Evolutionary conservation across 768 basidiomycete genomes (phyloP), one percentile per base, ranked within the genome.

Genomic region (Cystofilobasidium capitatum): DNA sequence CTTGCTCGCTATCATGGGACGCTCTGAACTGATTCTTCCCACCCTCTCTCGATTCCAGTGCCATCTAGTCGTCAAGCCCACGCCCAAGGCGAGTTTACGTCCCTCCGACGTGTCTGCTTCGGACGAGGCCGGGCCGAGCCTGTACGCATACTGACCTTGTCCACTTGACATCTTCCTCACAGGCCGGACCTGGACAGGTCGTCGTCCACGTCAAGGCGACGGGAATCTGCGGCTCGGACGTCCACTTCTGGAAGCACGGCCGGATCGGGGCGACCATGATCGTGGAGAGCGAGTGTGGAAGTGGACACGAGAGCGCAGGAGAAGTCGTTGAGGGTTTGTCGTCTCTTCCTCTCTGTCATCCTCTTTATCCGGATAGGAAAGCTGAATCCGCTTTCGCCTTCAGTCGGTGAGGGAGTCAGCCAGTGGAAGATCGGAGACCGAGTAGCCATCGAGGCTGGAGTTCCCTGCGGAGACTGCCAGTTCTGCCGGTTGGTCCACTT

Each of bases 161-260:
- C 47, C n/a, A n/a, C n/a, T n/a, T n/a, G n/a, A n/a, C n/a, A n/a
- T n/a, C n/a, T 26, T 49, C n/a, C 14, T 26, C n/a, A 14, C 51
- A 35, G 74, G 72, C 24, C 29, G 51, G 51, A 13, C 51, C 51
- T 26, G 51, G 51, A 10, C 74, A 76, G 66, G 74, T 72, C 35
- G 64, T 77, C 29, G 73, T 79, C n/a, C 75, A 77, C 60, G 75
- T 79, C 29, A 69, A 74, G 39, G 77, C 78, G 16, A 78, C 76
- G 5, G 79, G 79, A 29, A 79, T 79, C 49, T 79, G 79, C 36
- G 44, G 61, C 1, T 58, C 55, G 20, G 64, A 65, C 33, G 55
- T 65, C n/a, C 64, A 65, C 40, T 65, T 65, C 39, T 65, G 64
- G 64, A 65, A 65, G 64, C 64, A 65, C 55, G 55, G 39, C 29